Percentiles rank a stretch among this genome's conserved stretches.
These are phyloP conservation scores for Phytophthora ohioensis DNA, from an alignment of 352 stramenopile genomes.

Conservation along the genomic window DNA sequence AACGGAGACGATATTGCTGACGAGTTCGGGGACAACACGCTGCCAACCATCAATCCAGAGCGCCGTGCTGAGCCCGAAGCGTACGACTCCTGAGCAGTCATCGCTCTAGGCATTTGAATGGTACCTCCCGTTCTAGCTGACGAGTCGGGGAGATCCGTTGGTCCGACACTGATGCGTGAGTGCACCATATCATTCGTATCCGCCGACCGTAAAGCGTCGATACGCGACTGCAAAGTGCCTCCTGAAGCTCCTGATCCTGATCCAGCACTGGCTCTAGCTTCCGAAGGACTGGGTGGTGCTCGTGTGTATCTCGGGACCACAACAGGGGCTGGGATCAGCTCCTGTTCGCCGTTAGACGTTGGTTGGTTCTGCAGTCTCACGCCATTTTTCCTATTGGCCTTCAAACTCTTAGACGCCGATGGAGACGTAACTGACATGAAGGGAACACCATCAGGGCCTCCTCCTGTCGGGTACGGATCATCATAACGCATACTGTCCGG, in stretches of 20 bases:
- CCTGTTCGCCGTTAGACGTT: conserved; percentile 16
- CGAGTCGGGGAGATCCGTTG: conserved; percentile 18
- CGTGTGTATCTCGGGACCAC: conserved; percentile 42
- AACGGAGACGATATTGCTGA: conserved; percentile 36
- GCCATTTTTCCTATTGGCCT: conserved; percentile 28
- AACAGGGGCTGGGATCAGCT: conserved; percentile 27
- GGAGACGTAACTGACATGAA: conserved; percentile 59
- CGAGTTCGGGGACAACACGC: conserved; percentile 48
- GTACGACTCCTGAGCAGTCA: conserved; percentile 35
- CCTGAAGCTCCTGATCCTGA: conserved; percentile 18
- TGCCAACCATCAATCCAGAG: conserved; percentile 46
- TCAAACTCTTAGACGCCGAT: conserved; percentile 34
- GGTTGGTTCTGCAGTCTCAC: conserved; percentile 21
- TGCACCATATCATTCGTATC: conserved; percentile 57
- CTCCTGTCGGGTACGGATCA: conserved; percentile 38
- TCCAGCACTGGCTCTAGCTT: conserved; percentile 26
- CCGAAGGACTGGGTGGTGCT: conserved; percentile 31
- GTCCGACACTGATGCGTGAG: conserved; percentile 55
- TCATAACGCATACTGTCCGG: conserved; percentile 46
- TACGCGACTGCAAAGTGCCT: conserved; percentile 64
- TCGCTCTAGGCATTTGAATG: conserved; percentile 29
- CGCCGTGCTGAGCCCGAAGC: conserved; percentile 32
- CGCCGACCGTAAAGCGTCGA: conserved; percentile 63
- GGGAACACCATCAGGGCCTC: conserved; percentile 35
- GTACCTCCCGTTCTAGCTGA: conserved; percentile 5